A percentile compares a stretch with the other conserved stretches of the same genome.
These are phyloP conservation scores for Lachnellula occidentalis DNA, from an alignment of 2,329 filamentous ascomycete species.

Conservation along the genomic window DNA sequence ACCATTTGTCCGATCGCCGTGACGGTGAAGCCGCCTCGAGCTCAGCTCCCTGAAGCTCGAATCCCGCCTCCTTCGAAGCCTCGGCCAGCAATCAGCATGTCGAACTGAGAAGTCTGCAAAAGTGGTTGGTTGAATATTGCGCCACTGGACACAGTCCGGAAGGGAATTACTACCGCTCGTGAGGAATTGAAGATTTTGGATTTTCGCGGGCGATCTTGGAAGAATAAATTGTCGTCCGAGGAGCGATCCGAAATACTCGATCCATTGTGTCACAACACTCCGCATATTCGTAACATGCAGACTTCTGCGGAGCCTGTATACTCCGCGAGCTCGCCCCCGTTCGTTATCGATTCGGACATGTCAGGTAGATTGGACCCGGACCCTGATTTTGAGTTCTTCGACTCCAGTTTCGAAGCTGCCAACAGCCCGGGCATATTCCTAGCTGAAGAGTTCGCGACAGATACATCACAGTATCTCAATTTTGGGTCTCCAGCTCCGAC, in stretches of 20 bases:
- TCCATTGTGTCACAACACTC: neutral
- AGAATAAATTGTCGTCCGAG: neutral
- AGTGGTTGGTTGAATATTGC: neutral
- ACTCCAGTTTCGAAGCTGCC: conserved; percentile 29
- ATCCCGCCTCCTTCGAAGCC: neutral
- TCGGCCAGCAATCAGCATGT: neutral
- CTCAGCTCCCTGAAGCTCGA: neutral
- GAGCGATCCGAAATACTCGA: neutral
- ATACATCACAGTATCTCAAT: conserved; percentile 22
- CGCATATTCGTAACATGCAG: conserved; percentile 20
- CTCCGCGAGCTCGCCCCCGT: conserved; percentile 30
- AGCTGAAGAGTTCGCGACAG: conserved; percentile 24
- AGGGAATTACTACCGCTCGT: neutral
- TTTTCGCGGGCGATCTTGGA: neutral
- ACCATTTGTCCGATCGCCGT: neutral
- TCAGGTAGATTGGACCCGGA: conserved; percentile 29
- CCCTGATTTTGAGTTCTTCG: conserved; percentile 35
- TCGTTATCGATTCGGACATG: conserved; percentile 33
- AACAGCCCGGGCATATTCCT: conserved; percentile 29
- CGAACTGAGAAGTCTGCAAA: neutral
- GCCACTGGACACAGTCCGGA: neutral
- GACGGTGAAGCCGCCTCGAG: neutral
- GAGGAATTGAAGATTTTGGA: neutral
- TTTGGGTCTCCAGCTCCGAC: conserved; percentile 24
- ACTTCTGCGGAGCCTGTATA: conserved; percentile 23